phyloP scores from a whole-genome alignment of 345 rosid species.

The Eucalyptus cloeziana region DNA sequence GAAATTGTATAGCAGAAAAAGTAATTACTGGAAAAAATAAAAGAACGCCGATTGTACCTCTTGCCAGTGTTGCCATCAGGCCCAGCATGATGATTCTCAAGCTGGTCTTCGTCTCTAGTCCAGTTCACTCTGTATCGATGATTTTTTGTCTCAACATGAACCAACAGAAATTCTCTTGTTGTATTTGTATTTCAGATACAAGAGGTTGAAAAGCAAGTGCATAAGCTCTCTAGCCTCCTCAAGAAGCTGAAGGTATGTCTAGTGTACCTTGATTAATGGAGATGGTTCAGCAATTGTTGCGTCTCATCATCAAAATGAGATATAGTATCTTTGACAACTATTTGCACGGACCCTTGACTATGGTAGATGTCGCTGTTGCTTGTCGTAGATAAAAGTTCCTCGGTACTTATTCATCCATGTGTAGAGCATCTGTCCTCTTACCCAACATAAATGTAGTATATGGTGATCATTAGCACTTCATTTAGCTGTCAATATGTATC shows the following conservation, averaged over 20 bases:
- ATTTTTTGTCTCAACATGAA: neutral
- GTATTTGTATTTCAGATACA: constrained; percentile 25
- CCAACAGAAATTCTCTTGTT: neutral
- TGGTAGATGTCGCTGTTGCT: neutral
- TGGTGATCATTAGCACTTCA: neutral
- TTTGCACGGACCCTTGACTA: neutral
- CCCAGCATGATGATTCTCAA: neutral
- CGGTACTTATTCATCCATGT: neutral
- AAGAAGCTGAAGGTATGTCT: constrained; percentile 47
- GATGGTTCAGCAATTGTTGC: neutral
- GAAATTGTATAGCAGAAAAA: neutral
- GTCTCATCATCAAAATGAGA: neutral
- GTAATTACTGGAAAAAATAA: neutral
- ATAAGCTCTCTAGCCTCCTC: constrained; percentile 36
- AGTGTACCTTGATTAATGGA: neutral
- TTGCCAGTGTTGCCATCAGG: neutral
- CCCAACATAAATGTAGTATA: neutral
- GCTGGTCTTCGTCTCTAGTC: neutral
- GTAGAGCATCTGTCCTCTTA: neutral
- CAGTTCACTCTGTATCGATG: neutral
- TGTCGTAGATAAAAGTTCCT: neutral
- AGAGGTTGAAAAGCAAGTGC: constrained; percentile 52
- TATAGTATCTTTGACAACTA: neutral
- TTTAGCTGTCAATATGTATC: neutral
- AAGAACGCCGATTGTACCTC: neutral